These are phyloP conservation scores for Rhynchosporium agropyri DNA, from an alignment of 2,329 filamentous ascomycete species.

Conservation along the genomic window DNA sequence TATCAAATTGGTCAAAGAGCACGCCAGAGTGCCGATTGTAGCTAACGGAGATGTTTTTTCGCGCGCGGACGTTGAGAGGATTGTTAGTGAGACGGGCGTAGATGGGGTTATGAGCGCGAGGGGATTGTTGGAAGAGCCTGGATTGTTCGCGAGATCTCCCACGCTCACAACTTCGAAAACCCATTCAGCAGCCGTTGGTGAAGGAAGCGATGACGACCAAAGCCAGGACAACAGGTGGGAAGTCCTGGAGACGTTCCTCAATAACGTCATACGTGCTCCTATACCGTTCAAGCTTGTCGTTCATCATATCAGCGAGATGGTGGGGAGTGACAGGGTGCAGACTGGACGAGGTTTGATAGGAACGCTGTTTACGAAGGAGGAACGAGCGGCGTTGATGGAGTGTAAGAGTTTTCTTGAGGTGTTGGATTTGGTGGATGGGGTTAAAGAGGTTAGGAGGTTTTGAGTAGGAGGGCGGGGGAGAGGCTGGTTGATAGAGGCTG, in stretches of 20 bases:
- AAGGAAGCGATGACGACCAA: constrained; percentile 29
- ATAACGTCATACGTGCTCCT: constrained; percentile 57
- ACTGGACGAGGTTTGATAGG: constrained; percentile 49
- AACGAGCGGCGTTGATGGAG: constrained; percentile 54
- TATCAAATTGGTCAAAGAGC: constrained; percentile 52
- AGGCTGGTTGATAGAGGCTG: no score
- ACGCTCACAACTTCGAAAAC: neutral
- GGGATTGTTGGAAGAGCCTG: constrained; percentile 68
- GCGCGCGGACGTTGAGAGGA: constrained; percentile 42
- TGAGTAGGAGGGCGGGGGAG: neutral
- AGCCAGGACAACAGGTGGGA: constrained; percentile 57
- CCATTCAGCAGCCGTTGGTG: neutral
- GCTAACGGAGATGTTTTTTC: constrained; percentile 72
- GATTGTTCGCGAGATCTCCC: constrained; percentile 51
- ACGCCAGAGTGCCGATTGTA: constrained; percentile 59
- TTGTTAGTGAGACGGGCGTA: constrained; percentile 48
- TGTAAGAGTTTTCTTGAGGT: constrained; percentile 59
- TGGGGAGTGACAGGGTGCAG: constrained; percentile 56
- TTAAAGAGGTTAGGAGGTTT: constrained; percentile 41
- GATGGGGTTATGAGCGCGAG: constrained; percentile 71
- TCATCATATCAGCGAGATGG: constrained; percentile 71
- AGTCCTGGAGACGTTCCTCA: constrained; percentile 65
- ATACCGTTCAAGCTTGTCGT: constrained; percentile 65
- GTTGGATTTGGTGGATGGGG: constrained; percentile 61
- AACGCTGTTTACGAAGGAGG: constrained; percentile 53